Evolutionary conservation across 768 basidiomycete species (phyloP).

Genomic region (Neoboletus brunneissimus): DNA sequence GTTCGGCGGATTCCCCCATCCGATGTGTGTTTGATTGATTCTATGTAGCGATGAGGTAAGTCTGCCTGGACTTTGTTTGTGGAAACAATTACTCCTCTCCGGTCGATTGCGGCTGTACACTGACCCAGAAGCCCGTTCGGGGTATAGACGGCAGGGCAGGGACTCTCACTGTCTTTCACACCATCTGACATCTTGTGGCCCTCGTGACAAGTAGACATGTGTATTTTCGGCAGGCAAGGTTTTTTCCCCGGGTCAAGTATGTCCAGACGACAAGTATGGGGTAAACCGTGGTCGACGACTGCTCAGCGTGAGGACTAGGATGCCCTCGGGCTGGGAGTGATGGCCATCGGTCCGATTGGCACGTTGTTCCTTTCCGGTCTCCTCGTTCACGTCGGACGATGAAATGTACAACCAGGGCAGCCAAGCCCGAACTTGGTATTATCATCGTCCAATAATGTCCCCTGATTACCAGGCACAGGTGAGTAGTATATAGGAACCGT

Average conservation of each 20-base stretch:
- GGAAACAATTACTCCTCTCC: too few species aligned
- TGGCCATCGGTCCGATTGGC: not conserved
- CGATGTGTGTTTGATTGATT: not conserved
- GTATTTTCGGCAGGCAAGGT: not conserved
- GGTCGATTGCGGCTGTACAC: not conserved
- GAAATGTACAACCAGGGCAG: not conserved
- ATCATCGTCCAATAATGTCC: too few species aligned
- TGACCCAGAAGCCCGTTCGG: not conserved
- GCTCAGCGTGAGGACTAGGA: not conserved
- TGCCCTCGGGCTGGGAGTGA: not conserved
- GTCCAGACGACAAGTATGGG: not conserved
- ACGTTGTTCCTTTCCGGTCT: not conserved
- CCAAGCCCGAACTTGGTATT: not conserved
- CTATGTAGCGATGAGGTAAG: not conserved
- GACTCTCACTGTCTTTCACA: slow-evolving; percentile 1
- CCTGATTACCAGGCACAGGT: not conserved
- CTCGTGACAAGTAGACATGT: not conserved
- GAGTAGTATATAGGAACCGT: not conserved
- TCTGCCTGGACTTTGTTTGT: too few species aligned
- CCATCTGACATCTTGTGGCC: not conserved
- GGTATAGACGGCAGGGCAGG: not conserved
- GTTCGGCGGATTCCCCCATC: not conserved
- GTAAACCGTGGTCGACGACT: not conserved
- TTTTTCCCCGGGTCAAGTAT: not conserved
- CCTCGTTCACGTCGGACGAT: not conserved